A percentile compares a stretch with the other conserved stretches of the same genome.
Evolutionary conservation across 75 land plant species (phyloP).

Genomic region (Cunninghamia lanceolata): DNA sequence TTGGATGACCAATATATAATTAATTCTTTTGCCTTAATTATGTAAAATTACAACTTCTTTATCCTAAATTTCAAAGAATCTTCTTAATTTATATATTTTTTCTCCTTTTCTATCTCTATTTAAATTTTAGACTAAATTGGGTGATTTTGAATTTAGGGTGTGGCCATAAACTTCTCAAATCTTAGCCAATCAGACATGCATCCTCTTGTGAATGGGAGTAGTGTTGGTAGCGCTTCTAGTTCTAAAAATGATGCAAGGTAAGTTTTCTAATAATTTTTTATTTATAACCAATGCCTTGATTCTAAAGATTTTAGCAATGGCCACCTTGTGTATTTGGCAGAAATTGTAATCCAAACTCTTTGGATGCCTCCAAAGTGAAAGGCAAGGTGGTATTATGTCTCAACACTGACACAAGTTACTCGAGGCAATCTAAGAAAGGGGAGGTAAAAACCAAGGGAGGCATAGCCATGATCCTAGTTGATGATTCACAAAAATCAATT

Average conservation of each 20-base stretch:
- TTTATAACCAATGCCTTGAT: neutral
- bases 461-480: constrained; percentile 45
- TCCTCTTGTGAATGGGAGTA: constrained; percentile 33
- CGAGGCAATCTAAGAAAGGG: constrained; percentile 9
- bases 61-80: no score
- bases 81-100: neutral
- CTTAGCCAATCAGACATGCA: constrained; percentile 22
- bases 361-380: constrained; percentile 40
- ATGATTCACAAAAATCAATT: constrained; percentile 24
- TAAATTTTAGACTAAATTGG: neutral
- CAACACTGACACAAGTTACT: neutral
- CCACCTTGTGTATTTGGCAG: constrained; percentile 18
- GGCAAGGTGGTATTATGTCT: constrained; percentile 70
- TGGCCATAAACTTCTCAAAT: constrained; percentile 26
- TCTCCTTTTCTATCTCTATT: neutral
- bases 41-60: no score
- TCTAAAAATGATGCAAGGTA: constrained; percentile 33
- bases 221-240: constrained; percentile 15
- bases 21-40: no score
- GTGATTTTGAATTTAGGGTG: neutral
- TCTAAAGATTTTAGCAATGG: neutral
- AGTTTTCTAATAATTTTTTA: neutral
- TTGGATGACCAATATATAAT: no score
- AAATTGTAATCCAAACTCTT: constrained; percentile 33
- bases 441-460: constrained; percentile 51